Evolutionary conservation across 805 yeast species (phyloP), one percentile per base, ranked within the genome.

Genomic region (Grigorovia jiainica): DNA sequence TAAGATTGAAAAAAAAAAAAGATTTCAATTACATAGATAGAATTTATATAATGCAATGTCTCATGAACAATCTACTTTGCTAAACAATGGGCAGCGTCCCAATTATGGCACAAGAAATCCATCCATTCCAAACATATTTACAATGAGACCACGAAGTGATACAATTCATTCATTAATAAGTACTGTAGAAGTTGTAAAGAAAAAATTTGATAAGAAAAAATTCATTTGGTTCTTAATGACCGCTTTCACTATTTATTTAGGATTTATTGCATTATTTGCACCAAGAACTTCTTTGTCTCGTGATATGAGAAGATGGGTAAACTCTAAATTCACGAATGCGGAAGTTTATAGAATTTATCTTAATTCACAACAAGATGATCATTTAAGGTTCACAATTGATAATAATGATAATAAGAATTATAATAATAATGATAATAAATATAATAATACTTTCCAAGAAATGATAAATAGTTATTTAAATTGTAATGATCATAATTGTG

Each of bases 241-340:
- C 41, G 40, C 60, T 50, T 13, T 58, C 31, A 23, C 53, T 40
- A 36, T 60, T 1, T 62, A 61, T 46, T 21, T 76, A 13, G 66
- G 73, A 2, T 77, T 83, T 55, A 75, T 83, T 33, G 65, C 85
- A 39, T 75, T 81, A 0, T 87, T 87, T 57, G 66, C 87, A 13
- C 96, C 95, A 2, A 62, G 95, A 43, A 85, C 97, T 1, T 84
- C 95, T 2, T 65, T 86, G 16, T 76, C 82, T 39, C 66, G 95
- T 48, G 96, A 89, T 60, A 76, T 83, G 52, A 72, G 90, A 51
- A 65, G 95, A 39, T 59, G 85, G 48, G 85, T 86, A 60, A 78
- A 80, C 25, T 71, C 78, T 29, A 72, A 67, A 41, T 56, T 85
- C 38, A 79, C 95, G 2, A 71, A 70, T 42, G 71, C 77, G 8